These are phyloP conservation scores for Phlebiopsis gigantea DNA, from an alignment of 768 basidiomycete species.

Conservation along the genomic window DNA sequence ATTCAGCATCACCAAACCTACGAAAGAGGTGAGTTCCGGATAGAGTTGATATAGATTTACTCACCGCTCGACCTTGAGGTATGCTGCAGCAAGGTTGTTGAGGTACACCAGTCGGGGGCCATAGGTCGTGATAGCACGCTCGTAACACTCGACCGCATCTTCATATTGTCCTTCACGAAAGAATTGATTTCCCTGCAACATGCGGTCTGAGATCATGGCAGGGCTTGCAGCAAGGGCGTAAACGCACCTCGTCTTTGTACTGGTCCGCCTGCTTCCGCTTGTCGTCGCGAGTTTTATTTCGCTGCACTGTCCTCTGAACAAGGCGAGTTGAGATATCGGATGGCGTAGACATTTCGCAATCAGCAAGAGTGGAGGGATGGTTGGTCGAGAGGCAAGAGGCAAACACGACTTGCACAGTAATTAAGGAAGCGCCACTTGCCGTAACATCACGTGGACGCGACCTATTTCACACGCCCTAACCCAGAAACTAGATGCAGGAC, in stretches of 20 bases:
- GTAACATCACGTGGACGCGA: not conserved
- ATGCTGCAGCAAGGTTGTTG: constrained; percentile 37
- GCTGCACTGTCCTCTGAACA: constrained; percentile 13
- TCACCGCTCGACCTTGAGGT: constrained; percentile 33
- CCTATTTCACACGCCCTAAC: not conserved
- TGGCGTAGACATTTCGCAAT: not conserved
- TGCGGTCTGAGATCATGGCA: not conserved
- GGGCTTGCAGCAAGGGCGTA: not conserved
- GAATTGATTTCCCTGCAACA: constrained; percentile 36
- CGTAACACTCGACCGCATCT: constrained; percentile 37
- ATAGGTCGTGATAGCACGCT: constrained; percentile 32
- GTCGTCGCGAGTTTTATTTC: constrained; percentile 16
- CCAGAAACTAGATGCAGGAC: not conserved
- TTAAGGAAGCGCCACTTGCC: not conserved
- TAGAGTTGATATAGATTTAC: not conserved
- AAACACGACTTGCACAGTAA: too few species aligned
- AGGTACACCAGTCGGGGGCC: constrained; percentile 34
- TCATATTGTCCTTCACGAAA: constrained; percentile 34
- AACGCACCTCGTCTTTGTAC: constrained; percentile 26
- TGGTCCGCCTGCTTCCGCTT: constrained; percentile 23
- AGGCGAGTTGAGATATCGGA: not conserved
- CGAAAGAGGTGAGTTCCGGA: not conserved
- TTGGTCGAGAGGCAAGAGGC: not conserved
- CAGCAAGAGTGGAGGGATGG: not conserved
- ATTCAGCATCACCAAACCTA: constrained; percentile 27